Evolutionary conservation across 176 grass and related monocot genomes (phyloP), one percentile per base, ranked within the genome.

Genomic region (Zoysia pacifica): DNA sequence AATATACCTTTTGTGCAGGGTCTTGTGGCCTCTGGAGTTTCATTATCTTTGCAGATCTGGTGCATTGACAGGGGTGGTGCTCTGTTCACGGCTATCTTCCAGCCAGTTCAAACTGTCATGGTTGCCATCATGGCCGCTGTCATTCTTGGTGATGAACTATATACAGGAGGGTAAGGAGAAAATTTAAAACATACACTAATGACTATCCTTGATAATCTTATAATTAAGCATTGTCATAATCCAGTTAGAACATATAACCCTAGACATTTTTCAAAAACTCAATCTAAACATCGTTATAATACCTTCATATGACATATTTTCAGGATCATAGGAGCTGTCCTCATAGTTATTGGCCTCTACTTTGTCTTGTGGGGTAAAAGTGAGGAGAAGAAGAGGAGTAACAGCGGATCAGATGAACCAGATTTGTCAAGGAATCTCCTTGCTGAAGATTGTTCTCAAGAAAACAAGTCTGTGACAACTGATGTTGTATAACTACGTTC

Each of bases 1-100:
- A 47, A 50, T 49, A 35, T 66, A 28, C 28, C 16, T 74, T 73
- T 46, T 73, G 44, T 82, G 10, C 64, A 88, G 89, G 89, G 89
- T 66, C 56, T 87, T 47, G 88, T 90, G 28, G 88, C 86, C 63
- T 90, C 91, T 61, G 91, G 91, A 64, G 47, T 93, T 60, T 35
- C 82, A 48, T 86, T 88, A 35, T 90, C 87, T 82, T 87, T 93
- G 36, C 91, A 93, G 60, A 88, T 90, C 73, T 93, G 91, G 91
- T 93, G 91, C 52, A 90, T 93, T 74, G 87, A 85, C 38, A 90
- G 79, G 84, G 91, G 91, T 19, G 91, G 91, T 18, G 84, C 91
- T n/a, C 84, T 93, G 39, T 93, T 90, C 44, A 85, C 85, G 36
- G 85, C 91, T 71, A 82, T 88, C 11, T 93, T 93, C 86, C 87